These are phyloP conservation scores for Stemphylium beticola DNA, from an alignment of 2,329 filamentous ascomycete genomes.

Conservation along the genomic window DNA sequence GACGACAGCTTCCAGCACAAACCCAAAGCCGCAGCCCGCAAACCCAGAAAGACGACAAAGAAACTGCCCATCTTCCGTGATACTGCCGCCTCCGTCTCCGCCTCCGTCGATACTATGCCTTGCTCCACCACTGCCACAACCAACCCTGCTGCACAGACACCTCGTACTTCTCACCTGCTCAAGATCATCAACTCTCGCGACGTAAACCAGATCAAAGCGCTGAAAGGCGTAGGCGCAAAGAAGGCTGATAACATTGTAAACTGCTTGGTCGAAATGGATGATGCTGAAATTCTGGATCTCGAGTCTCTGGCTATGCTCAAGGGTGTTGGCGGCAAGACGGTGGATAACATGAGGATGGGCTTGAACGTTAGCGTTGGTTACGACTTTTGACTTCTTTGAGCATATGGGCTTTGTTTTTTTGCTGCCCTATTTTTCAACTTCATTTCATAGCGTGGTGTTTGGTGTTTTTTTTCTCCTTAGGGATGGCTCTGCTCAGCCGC, in stretches of 20 bases:
- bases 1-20: conserved; percentile 48
- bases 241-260: conserved; percentile 65
- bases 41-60: conserved; percentile 38
- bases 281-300: conserved; percentile 50
- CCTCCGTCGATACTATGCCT: neutral
- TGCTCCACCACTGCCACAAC: neutral
- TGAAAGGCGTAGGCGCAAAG: conserved; percentile 75
- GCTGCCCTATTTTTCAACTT: neutral
- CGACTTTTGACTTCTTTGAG: conserved; percentile 27
- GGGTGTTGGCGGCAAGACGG: conserved; percentile 58
- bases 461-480: neutral
- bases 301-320: conserved; percentile 54
- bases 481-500: neutral
- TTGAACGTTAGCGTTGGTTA: conserved; percentile 29
- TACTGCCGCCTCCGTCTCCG: conserved; percentile 11
- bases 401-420: neutral
- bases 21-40: conserved; percentile 34
- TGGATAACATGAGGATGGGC: conserved; percentile 58
- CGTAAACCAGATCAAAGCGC: conserved; percentile 66
- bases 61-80: conserved; percentile 50
- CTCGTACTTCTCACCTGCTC: conserved; percentile 67
- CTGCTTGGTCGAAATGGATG: conserved; percentile 56
- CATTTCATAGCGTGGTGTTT: conserved; percentile 29
- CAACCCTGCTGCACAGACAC: conserved; percentile 50
- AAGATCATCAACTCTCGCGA: conserved; percentile 77